Evolutionary conservation across 768 basidiomycete species (phyloP), one percentile per base, ranked within the genome.

Genomic region (Cubamyces sp.): DNA sequence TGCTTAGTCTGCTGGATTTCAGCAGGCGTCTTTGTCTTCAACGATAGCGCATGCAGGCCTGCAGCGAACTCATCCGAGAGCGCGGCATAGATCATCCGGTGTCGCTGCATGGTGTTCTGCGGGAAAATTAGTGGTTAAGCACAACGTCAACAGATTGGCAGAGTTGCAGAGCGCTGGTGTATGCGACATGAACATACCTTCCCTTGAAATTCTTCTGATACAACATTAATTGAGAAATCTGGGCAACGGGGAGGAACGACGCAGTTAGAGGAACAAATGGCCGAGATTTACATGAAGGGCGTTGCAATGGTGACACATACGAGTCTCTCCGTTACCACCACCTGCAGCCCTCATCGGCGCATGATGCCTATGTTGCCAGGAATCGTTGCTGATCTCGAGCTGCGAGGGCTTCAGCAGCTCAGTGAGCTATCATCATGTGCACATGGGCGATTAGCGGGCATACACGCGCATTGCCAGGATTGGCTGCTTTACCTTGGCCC

Each of bases 341-440:
- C 81, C 84, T 73, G 84, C 79, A 46, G 80, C 86, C 71, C 83
- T 82, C 92, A 94, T 94, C 49, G 92, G 80, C 58, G 82, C 82
- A 76, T 94, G 92, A 77, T 94, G 89, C 70, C 89, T 84, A 75
- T 94, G 92, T 76, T 90, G 81, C 84, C 85, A 87, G 54, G 92
- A 94, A 69, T 94, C 89, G 75, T 94, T 94, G 39, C 81, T 81
- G 71, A 94, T 87, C 56, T 71, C 79, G 70, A 94, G 78, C 68
- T 80, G 78, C 56, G 81, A 74, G 19, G 92, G 92, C 67, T 79
- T 77, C 57, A 94, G 79, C 52, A 84, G 76, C 46, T 76, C 72
- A 56, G 79, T 84, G 66, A 94, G 77, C 92, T 94, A 71, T 39
- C 48, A 23, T 64, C 64, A 64, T 60, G 45, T 43, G 46, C 49